phyloP scores from a whole-genome alignment of 441 rosid species.

The Gossypium lobatum region DNA sequence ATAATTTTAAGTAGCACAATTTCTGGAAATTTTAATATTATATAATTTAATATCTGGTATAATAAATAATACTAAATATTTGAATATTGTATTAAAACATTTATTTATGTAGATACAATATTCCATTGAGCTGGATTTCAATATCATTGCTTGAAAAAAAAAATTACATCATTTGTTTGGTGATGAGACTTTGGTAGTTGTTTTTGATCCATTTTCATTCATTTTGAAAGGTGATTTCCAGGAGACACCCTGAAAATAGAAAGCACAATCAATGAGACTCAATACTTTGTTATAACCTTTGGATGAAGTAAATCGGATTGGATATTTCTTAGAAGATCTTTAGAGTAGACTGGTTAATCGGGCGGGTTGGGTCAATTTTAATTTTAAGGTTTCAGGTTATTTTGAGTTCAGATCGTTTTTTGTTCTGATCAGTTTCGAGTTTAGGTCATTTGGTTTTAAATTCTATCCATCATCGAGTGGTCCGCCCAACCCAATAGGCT shows the following conservation, averaged over 20 bases:
- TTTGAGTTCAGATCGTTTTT: too few species aligned
- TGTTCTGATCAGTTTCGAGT: too few species aligned
- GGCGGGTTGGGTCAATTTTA: too few species aligned
- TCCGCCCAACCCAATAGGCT: too few species aligned
- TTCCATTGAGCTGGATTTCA: neutral
- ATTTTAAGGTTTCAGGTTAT: too few species aligned
- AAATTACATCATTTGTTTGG: neutral
- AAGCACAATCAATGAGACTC: too few species aligned
- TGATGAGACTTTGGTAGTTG: neutral
- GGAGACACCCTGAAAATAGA: neutral
- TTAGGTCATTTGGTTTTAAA: too few species aligned
- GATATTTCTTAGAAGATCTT: too few species aligned
- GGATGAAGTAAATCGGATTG: neutral
- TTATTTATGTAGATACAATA: neutral
- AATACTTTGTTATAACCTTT: neutral
- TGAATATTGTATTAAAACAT: neutral
- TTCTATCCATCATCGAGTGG: too few species aligned
- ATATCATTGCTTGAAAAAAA: neutral
- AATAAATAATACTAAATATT: neutral
- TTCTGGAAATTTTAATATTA: too few species aligned
- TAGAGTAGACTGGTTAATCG: too few species aligned
- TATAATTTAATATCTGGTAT: neutral
- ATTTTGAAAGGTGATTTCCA: neutral
- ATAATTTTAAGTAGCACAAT: too few species aligned
- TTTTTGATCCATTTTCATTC: neutral